Evolutionary conservation across 2,329 filamentous ascomycete species (phyloP), one percentile per base, ranked within the genome.

Genomic region (Aureobasidium leucospermi): DNA sequence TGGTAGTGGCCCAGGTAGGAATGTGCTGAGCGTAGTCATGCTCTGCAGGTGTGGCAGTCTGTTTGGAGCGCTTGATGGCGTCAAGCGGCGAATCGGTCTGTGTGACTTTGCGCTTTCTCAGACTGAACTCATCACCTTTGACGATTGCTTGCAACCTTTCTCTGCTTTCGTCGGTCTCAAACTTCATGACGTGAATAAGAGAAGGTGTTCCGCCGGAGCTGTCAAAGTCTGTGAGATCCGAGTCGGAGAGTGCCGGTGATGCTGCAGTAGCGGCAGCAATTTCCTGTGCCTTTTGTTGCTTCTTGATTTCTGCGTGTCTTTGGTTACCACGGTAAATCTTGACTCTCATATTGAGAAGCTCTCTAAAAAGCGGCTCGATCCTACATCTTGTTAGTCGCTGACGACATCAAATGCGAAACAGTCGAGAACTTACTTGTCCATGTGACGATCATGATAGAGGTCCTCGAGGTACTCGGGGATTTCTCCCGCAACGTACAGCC

Each of bases 391-490:
- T 57, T 10, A 46, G 19, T 34, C 38, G 6, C 11, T 41, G 13
- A 28, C 15, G 15, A 19, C 29, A 34, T 45, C 29, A 38, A 11
- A 31, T 34, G 13, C 11, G 6, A 34, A 3, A 23, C 3, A 13
- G 3, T 29, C 23, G 11, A 43, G n/a, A 11, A 46, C 52, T 34
- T 57, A 57, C 52, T 28, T 57, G 11, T 39, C 34, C 2, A 41
- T 3, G 11, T 58, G 55, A 6, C 32, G 42, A 39, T 16, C 38
- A n/a, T 28, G 48, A 9, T 31, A 58, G 3, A 58, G 7, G 15
- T 58, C 55, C 23, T 48, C 34, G 32, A 28, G 55, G n/a, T 58
- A 58, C 43, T 58, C 55, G n/a, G 19, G 2, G 9, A 48, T 48
- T 4, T 58, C 55, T 41, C 43, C 42, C 8, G 34, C 43, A 32